Percentiles rank a stretch among this genome's conserved stretches.
phyloP scores from a whole-genome alignment of 176 grass and related monocot species.

The Pontederia crassipes region DNA sequence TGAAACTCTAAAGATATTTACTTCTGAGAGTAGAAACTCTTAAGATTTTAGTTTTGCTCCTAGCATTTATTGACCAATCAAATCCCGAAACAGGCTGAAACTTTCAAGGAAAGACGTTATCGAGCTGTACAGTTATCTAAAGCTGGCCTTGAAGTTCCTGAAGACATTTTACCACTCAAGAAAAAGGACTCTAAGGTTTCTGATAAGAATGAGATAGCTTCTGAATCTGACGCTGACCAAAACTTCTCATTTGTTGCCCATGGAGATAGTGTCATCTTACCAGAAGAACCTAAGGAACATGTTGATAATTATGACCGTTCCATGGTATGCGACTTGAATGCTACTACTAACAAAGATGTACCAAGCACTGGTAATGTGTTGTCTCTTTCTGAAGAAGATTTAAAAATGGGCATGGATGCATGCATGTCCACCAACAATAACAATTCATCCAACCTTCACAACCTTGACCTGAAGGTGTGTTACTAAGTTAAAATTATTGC shows the following conservation, averaged over 20 bases:
- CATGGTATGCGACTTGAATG: no score
- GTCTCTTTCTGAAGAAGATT: no score
- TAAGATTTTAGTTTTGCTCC: neutral
- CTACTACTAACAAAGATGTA: no score
- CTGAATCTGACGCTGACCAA: conserved; percentile 13
- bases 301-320: neutral
- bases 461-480: no score
- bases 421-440: no score
- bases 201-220: conserved; percentile 11
- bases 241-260: neutral
- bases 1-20: neutral
- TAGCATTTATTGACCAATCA: neutral
- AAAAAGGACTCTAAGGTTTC: conserved; percentile 20
- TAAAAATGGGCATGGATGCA: no score
- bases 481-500: no score
- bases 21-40: no score
- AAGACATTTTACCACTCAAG: conserved; percentile 56
- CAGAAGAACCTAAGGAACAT: neutral
- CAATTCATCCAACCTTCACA: no score
- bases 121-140: conserved; percentile 59
- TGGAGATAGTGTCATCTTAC: conserved; percentile 9
- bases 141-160: conserved; percentile 64
- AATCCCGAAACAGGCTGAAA: conserved; percentile 47
- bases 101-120: conserved; percentile 72
- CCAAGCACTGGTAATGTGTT: no score